Conservation (phyloP, 2,329 filamentous ascomycete species). For the Byssochlamys sp. region DNA sequence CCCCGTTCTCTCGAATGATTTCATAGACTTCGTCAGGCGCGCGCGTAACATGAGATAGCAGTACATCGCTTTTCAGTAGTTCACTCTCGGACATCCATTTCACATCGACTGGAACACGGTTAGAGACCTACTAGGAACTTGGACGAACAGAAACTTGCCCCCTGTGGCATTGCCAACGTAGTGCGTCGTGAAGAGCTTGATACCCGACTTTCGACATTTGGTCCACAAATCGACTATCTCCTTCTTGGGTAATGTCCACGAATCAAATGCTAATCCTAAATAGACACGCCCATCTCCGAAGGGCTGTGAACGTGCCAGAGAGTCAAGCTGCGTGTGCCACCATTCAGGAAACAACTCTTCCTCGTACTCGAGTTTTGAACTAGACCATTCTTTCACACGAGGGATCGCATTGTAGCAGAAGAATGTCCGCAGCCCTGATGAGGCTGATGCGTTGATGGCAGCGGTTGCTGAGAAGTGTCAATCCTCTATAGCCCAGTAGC, state of each 20-base stretch:
- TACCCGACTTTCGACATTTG: conserved; percentile 8
- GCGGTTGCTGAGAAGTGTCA: conserved; percentile 7
- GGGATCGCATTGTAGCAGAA: conserved; percentile 16
- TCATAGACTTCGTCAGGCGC: conserved; percentile 10
- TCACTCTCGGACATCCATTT: neutral
- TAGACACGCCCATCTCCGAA: conserved; percentile 18
- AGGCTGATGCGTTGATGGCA: conserved; percentile 15
- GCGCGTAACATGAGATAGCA: neutral
- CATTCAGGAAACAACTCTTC: conserved; percentile 15
- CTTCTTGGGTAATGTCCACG: conserved; percentile 16
- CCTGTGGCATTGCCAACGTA: conserved; percentile 4
- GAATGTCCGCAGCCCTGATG: conserved; percentile 20
- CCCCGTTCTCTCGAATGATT: conserved; percentile 7
- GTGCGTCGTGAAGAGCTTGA: conserved; percentile 19
- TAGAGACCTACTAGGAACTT: neutral
- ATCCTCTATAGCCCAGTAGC: neutral
- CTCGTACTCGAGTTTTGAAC: conserved; percentile 7
- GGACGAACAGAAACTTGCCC: neutral
- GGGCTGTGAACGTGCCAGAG: conserved; percentile 8
- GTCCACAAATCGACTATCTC: conserved; percentile 13
- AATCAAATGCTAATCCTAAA: conserved; percentile 21
- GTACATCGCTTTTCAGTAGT: neutral
- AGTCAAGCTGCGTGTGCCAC: conserved; percentile 13
- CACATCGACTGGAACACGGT: neutral
- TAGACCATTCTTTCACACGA: conserved; percentile 14